These are phyloP conservation scores for Debaryomyces robertsiae DNA, from an alignment of 1,139 yeast species.

Conservation along the genomic window DNA sequence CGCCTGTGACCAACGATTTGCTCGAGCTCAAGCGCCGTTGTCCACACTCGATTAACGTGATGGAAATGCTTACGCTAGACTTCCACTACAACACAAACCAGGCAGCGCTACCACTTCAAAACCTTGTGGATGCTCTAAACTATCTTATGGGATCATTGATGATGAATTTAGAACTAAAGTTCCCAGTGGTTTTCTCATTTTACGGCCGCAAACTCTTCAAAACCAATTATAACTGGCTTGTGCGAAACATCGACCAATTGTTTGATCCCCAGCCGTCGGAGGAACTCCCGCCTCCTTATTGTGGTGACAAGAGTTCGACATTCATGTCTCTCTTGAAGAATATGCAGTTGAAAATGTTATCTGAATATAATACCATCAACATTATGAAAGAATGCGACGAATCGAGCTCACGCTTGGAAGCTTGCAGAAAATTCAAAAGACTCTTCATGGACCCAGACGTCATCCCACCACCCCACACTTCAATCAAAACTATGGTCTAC, in stretches of 20 bases:
- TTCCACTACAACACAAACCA: slow-evolving; percentile 17
- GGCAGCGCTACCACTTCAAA: slow-evolving; percentile 13
- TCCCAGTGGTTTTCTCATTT: slow-evolving; percentile 42
- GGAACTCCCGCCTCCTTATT: too few species aligned
- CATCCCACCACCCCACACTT: not conserved
- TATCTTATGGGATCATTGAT: slow-evolving; percentile 33
- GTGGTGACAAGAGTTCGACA: not conserved
- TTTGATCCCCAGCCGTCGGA: too few species aligned
- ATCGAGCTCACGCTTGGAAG: slow-evolving; percentile 3
- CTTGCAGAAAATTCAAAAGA: slow-evolving; percentile 4
- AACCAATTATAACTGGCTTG: slow-evolving; percentile 26
- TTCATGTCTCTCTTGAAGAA: not conserved
- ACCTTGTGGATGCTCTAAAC: slow-evolving; percentile 27
- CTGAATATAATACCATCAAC: slow-evolving; percentile 8
- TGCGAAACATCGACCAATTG: slow-evolving; percentile 12
- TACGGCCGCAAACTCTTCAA: slow-evolving; percentile 34
- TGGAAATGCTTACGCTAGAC: slow-evolving; percentile 16
- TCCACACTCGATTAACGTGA: slow-evolving; percentile 3
- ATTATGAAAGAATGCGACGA: slow-evolving; percentile 12
- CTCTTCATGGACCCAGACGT: not conserved
- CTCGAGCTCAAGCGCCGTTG: slow-evolving; percentile 4
- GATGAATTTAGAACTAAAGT: slow-evolving; percentile 30
- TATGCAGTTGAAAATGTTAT: slow-evolving; percentile 3
- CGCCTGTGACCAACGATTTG: slow-evolving; percentile 18
- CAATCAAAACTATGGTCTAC: slow-evolving; percentile 8